phyloP scores from a whole-genome alignment of 2,329 filamentous ascomycete species.

The Coleophoma crateriformis region DNA sequence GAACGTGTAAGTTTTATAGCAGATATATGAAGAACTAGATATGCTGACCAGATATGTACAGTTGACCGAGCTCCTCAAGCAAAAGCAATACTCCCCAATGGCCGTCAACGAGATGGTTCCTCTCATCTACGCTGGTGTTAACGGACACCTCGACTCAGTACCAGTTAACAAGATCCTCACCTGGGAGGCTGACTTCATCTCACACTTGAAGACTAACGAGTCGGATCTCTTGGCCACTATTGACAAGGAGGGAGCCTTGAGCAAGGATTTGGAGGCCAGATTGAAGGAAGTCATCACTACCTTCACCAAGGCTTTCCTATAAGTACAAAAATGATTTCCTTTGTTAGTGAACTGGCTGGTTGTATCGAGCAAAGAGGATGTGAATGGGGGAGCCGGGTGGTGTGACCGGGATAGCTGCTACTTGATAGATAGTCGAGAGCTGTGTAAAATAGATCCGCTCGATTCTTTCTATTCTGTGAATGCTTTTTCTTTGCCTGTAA shows the following conservation, averaged over 20 bases:
- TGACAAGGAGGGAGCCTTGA: constrained; percentile 91
- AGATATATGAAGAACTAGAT: constrained; percentile 6
- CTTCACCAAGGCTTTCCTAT: constrained; percentile 92
- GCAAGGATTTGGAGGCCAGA: constrained; percentile 86
- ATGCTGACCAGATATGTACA: constrained; percentile 26
- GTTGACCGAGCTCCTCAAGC: constrained; percentile 96
- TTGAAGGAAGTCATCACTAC: constrained; percentile 68
- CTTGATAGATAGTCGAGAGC: constrained; percentile 20
- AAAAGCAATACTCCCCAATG: constrained; percentile 99
- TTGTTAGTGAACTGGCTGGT: constrained; percentile 15
- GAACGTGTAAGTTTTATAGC: constrained; percentile 68
- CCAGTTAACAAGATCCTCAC: constrained; percentile 86
- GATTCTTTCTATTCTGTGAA: constrained; percentile 17
- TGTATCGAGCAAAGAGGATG: constrained; percentile 16
- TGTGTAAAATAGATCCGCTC: constrained; percentile 27
- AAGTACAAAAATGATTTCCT: constrained; percentile 19
- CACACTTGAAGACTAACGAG: constrained; percentile 90
- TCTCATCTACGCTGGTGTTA: constrained; percentile 98
- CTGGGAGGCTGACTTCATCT: constrained; percentile 94
- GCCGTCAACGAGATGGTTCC: constrained; percentile 99
- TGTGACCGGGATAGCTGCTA: constrained; percentile 5
- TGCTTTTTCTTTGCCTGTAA: neutral
- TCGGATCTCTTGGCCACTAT: constrained; percentile 76
- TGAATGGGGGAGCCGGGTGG: constrained; percentile 9
- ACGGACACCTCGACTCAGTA: constrained; percentile 84